phyloP scores from a whole-genome alignment of 306 rosid genomes.

The Lablab purpureus region DNA sequence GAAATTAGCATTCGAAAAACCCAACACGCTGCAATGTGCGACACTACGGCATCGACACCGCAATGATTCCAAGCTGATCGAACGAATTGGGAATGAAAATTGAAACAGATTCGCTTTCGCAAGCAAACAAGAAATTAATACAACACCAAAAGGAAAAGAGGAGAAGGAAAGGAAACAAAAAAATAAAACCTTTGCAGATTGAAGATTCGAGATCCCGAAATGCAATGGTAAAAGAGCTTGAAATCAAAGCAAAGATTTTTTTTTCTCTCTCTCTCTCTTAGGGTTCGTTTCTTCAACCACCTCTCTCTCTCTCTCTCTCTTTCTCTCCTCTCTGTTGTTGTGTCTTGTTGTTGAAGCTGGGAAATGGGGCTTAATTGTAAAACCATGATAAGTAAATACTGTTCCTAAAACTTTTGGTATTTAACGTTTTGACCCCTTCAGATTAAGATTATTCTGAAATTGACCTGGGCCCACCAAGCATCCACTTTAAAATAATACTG shows the following conservation, averaged over 20 bases:
- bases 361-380: conserved; percentile 47
- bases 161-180: background rate
- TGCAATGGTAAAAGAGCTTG: conserved; percentile 58
- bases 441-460: background rate
- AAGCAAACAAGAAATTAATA: conserved; percentile 37
- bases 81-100: conserved; percentile 42
- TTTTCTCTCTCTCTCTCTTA: conserved; percentile 44
- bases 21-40: conserved; percentile 50
- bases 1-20: conserved; percentile 39
- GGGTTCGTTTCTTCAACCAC: conserved; percentile 65
- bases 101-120: conserved; percentile 46
- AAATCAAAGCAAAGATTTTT: conserved; percentile 49
- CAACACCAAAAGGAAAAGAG: conserved; percentile 11
- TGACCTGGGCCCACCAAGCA: background rate
- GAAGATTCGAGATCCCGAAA: conserved; percentile 75
- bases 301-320: conserved; percentile 39
- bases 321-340: conserved; percentile 42
- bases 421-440: conserved; percentile 46
- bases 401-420: conserved; percentile 14
- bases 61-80: conserved; percentile 34
- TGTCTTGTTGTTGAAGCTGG: conserved; percentile 59
- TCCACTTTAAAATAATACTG: background rate
- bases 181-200: conserved; percentile 57
- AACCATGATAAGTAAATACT: conserved; percentile 40
- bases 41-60: conserved; percentile 31